Evolutionary conservation across 2,329 filamentous ascomycete species (phyloP).

Genomic region (Zymoseptoria brevis): DNA sequence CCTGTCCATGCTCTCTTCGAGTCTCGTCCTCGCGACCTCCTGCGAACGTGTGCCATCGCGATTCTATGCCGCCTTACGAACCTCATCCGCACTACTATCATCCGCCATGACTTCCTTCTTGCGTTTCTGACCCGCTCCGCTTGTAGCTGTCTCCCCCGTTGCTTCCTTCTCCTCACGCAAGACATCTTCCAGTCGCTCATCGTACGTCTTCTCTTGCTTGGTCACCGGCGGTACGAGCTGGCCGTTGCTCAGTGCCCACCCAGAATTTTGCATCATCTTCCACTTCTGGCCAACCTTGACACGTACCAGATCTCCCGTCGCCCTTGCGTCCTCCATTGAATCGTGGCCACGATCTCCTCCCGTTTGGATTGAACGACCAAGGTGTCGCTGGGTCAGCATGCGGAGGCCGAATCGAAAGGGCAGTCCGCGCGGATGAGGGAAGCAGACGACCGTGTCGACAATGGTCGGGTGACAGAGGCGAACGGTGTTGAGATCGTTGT

Average conservation of each 20-base stretch:
- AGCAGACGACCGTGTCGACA: slow-evolving; percentile 79
- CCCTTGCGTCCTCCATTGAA: slow-evolving; percentile 81
- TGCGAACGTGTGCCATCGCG: neutral
- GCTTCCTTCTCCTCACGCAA: slow-evolving; percentile 1
- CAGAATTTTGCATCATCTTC: slow-evolving; percentile 55
- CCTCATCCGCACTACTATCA: slow-evolving; percentile 5
- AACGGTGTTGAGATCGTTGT: slow-evolving; percentile 85
- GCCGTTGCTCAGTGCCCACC: slow-evolving; percentile 56
- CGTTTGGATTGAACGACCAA: slow-evolving; percentile 72
- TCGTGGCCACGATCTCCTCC: slow-evolving; percentile 67
- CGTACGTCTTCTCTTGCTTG: neutral
- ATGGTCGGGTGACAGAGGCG: slow-evolving; percentile 78
- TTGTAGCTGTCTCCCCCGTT: neutral
- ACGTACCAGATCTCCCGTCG: slow-evolving; percentile 78
- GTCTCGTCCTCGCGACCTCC: neutral
- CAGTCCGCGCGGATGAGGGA: slow-evolving; percentile 66
- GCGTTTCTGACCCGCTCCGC: slow-evolving; percentile 6
- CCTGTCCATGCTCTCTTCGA: neutral
- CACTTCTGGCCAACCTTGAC: slow-evolving; percentile 63
- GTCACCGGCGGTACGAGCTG: slow-evolving; percentile 23
- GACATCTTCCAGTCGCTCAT: neutral
- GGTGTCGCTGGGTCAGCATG: slow-evolving; percentile 58
- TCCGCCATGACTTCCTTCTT: slow-evolving; percentile 8
- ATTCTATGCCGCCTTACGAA: slow-evolving; percentile 3
- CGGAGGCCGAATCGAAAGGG: slow-evolving; percentile 75